Conservation (phyloP, 78 protist species). For the Tieghemostelium lacteum region DNA sequence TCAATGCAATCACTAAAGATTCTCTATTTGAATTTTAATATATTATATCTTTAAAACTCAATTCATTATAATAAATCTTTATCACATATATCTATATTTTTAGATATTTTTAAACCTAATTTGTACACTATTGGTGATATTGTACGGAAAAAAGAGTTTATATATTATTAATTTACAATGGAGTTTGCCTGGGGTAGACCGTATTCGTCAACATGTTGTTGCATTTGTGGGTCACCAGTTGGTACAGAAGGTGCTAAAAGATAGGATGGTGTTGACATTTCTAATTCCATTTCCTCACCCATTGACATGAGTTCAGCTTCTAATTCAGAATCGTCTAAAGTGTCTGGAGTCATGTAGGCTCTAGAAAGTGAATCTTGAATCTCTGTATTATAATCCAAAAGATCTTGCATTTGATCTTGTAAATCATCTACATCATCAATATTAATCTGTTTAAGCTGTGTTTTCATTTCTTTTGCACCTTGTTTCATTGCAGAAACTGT, state of each 20-base stretch:
- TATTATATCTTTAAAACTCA: neutral
- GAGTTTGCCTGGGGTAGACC: constrained; percentile 70
- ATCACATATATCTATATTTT: too few species aligned
- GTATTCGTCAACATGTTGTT: constrained; percentile 75
- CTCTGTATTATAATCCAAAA: constrained; percentile 83
- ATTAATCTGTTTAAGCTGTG: constrained; percentile 77
- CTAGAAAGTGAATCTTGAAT: constrained; percentile 86
- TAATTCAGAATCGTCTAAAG: constrained; percentile 86
- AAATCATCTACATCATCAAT: constrained; percentile 84
- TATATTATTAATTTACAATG: constrained; percentile 19
- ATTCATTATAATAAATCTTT: too few species aligned
- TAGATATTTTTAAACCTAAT: neutral
- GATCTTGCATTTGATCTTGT: constrained; percentile 90
- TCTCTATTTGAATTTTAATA: constrained; percentile 57
- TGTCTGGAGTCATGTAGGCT: constrained; percentile 82
- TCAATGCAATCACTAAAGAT: constrained; percentile 72
- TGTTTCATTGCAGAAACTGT: constrained; percentile 87
- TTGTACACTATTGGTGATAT: neutral
- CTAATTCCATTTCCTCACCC: constrained; percentile 77
- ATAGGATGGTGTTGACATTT: constrained; percentile 42
- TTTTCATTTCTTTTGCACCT: constrained; percentile 82
- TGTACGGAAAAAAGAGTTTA: neutral
- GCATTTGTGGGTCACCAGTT: constrained; percentile 23
- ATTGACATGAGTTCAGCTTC: constrained; percentile 87
- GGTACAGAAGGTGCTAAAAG: constrained; percentile 68